Base-by-base conservation (phyloP, 495 filamentous ascomycete genomes). In the Pyrenula massariospora region DNA sequence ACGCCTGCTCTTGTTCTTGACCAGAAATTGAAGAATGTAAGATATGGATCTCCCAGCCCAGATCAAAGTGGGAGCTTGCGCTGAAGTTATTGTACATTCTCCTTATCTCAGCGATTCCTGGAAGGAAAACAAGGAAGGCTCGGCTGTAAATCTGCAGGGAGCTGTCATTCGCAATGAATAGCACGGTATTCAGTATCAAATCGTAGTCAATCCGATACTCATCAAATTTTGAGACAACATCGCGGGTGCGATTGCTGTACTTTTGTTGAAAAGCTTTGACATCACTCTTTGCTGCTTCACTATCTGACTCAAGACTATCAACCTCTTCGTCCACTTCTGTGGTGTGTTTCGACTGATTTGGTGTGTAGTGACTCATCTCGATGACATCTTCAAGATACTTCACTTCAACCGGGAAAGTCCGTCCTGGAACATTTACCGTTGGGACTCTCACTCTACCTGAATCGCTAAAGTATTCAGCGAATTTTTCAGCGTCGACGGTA, bases 11-110 rank as follows among this genome's bases (percentile, higher is more conserved):
- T 70, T 96, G 93, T 22, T 96, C 91, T 62, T 96, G 93, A 55
- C 84, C 95, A n/a, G 92, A 86, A 63, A 98, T 94, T 1, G 86
- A 89, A 1, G 92, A 96, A 68, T 98, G 93, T 42, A 96, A 77
- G 2, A 88, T 84, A 68, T 94, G 87, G 12, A 96, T 76, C 52
- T 86, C 78, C 90, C 91, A 96, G 53, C 69, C 70, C 20, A 69
- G 65, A 19, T 81, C 75, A 68, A 96, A 94, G 1, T 73, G 70
- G 1, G 81, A 80, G 61, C 93, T 83, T 1, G 84, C 80, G 3
- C 84, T 62, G 11, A 98, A 73, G 61, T 91, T 82, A 58, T 94
- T 88, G 65, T 94, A 90, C 47, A 96, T 68, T 23, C 85, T 82
- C 56, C 91, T 79, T 60, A 98, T 98, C 65, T 98, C 93, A 15